Evolutionary conservation across 2,329 filamentous ascomycete genomes (phyloP), one percentile per base, ranked within the genome.

Genomic region (Plenodomus tracheiphilus): DNA sequence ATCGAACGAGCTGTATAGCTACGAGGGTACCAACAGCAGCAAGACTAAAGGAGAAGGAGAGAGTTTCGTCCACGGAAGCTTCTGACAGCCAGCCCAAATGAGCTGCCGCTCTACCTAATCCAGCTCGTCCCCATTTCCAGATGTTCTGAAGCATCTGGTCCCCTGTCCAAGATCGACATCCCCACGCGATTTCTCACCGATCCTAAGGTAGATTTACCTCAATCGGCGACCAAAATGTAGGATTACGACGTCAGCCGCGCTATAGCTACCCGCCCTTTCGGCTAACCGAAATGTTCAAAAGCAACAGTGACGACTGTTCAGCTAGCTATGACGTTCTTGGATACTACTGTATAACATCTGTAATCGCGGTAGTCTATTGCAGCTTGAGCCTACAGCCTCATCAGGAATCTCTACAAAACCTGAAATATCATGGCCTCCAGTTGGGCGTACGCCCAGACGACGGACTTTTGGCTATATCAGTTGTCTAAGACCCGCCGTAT

Each of bases 1-100:
- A 82, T 81, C n/a, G 1, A 8, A 53, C 21, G 21, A 39, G 43
- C 18, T 49, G 17, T 25, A 5, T 32, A n/a, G n/a, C n/a, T n/a
- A n/a, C n/a, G n/a, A n/a, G n/a, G n/a, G n/a, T n/a, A n/a, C n/a
- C 11, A 15, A 18, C 16, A 20, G 13, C 35, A 37, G n/a, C 15
- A 4, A 32, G 28, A 32, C 28, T 32, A 8, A 8, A 15, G 28
- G 28, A 32, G 28, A 32, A 25, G 28, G 28, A 32, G 10, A 25
- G 22, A 32, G 28, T 4, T 15, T 32, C 28, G 15, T 32, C 28
- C 13, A 32, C 6, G 11, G 13, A 32, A 32, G 11, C 11, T 7
- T 32, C 11, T 11, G 15, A 32, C 28, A 15, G 28, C 6, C 11
- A 32, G 4, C 13, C 11, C 28, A 15, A 32, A 32, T 15, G 28